Percentiles rank a stretch among this genome's conserved stretches.
phyloP scores from a whole-genome alignment of 305 asterid genomes.

The Fraxinus platypoda region DNA sequence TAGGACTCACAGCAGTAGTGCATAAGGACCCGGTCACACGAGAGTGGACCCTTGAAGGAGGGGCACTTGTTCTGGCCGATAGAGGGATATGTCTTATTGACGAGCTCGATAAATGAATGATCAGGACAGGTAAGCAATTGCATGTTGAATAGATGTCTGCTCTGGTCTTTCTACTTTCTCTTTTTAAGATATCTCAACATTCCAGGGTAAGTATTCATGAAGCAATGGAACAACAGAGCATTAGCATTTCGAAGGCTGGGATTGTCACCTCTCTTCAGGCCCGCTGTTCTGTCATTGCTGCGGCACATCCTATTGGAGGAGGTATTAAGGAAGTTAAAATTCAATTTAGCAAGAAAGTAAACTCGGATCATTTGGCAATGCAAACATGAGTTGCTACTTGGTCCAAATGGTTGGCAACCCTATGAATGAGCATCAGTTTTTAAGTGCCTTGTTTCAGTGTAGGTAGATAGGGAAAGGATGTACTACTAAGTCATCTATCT shows the following conservation, averaged over 20 bases:
- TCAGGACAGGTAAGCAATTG: slow-evolving; percentile 70
- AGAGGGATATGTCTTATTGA: slow-evolving; percentile 98
- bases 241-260: slow-evolving; percentile 98
- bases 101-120: slow-evolving; percentile 98
- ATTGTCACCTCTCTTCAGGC: slow-evolving; percentile 95
- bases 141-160: slow-evolving; percentile 1
- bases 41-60: slow-evolving; percentile 99
- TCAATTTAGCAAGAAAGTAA: slow-evolving; percentile 26
- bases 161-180: slow-evolving; percentile 13
- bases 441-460: slow-evolving; percentile 6
- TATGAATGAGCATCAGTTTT: background rate
- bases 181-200: slow-evolving; percentile 20
- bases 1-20: slow-evolving; percentile 94
- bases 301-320: slow-evolving; percentile 97
- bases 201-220: slow-evolving; percentile 98
- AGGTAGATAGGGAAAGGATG: background rate
- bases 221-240: slow-evolving; percentile 99
- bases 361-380: slow-evolving; percentile 3
- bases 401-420: background rate
- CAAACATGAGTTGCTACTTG: slow-evolving; percentile 6
- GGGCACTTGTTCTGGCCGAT: slow-evolving; percentile 98
- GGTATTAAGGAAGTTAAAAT: slow-evolving; percentile 41
- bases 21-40: slow-evolving; percentile 97
- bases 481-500: background rate
- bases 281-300: slow-evolving; percentile 96